Evolutionary conservation across 1,284 basidiomycete genomes (phyloP).

Genomic region (Tremellales sp.): DNA sequence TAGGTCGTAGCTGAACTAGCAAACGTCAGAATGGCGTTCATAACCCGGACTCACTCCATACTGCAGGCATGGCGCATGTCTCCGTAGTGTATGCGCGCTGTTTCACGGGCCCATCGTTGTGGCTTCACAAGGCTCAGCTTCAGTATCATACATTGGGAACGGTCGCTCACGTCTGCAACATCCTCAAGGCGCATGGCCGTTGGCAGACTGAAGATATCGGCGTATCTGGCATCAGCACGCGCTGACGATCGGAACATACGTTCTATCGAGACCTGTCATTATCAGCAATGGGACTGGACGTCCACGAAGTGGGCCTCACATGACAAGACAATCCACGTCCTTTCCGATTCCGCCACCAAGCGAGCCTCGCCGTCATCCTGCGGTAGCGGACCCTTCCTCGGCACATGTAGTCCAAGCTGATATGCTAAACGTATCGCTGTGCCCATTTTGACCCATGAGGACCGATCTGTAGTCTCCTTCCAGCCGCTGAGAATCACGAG

Average conservation of each 20-base stretch:
- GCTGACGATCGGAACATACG: background rate
- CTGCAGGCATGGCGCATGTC: constrained; percentile 15
- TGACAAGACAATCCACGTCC: constrained; percentile 17
- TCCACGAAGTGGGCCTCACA: background rate
- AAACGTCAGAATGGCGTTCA: no score
- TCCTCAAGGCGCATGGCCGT: constrained; percentile 9
- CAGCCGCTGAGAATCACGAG: constrained; percentile 14
- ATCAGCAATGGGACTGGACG: background rate
- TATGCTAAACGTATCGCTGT: constrained; percentile 30
- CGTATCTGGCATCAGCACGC: background rate
- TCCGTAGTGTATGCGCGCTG: constrained; percentile 7
- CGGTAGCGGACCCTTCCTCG: constrained; percentile 15
- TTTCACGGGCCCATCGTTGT: constrained; percentile 12
- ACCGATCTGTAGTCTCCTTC: constrained; percentile 12
- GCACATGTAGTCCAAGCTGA: constrained; percentile 26
- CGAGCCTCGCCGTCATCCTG: constrained; percentile 19
- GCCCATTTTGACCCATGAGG: constrained; percentile 22
- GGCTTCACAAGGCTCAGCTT: constrained; percentile 1
- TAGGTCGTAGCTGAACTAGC: constrained; percentile 10
- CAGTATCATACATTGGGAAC: no score
- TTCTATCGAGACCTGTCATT: background rate
- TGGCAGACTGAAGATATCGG: constrained; percentile 10
- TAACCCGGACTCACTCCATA: background rate
- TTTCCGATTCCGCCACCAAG: constrained; percentile 17
- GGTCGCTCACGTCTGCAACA: constrained; percentile 4